Evolutionary conservation across 73 alveolate genomes (phyloP), one percentile per base, ranked within the genome.

Genomic region (Breviolum minutum): DNA sequence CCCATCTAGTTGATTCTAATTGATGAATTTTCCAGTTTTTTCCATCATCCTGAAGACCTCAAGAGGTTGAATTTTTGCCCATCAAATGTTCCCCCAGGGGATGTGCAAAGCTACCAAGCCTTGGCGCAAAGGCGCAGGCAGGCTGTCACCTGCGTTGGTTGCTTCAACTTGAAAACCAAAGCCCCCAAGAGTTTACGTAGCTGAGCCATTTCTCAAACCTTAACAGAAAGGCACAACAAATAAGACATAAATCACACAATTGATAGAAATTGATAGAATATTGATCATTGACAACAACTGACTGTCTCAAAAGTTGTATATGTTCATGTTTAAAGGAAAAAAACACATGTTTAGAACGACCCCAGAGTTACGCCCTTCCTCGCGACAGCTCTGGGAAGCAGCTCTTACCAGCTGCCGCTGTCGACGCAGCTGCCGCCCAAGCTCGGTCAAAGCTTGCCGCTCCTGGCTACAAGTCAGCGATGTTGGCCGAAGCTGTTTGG

Each of bases 71-170:
- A 0, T 20, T 8, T 30, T 30, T 30, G 26, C 81, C 81, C 81
- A 71, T 30, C 74, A 66, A 66, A 13, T 7, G 22, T 16, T 20
- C 0, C 22, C 74, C 74, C 74, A 2, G 74, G 74, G 22, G 74
- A 13, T 66, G 16, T 66, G 74, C 16, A 20, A n/a, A n/a, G 2
- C 4, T 13, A 66, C 74, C 16, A 9, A 29, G 87, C 89, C 89
- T 81, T 81, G 89, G 89, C 89, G 48, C 89, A 81, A 19, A 7
- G 30, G 29, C 89, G 89, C 89, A 81, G 32, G 89, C 70, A 81
- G 5, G 48, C 32, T 7, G 70, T 40, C 29, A 81, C 89, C 89
- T 81, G 89, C 83, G 17, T 17, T 1, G 77, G 77, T 22, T 14
- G 77, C 2, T 22, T 22, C 77, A 17, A 2, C 77, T 0, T 40